Evolutionary conservation across 768 basidiomycete genomes (phyloP).

Genomic region (Floccularia luteovirens): DNA sequence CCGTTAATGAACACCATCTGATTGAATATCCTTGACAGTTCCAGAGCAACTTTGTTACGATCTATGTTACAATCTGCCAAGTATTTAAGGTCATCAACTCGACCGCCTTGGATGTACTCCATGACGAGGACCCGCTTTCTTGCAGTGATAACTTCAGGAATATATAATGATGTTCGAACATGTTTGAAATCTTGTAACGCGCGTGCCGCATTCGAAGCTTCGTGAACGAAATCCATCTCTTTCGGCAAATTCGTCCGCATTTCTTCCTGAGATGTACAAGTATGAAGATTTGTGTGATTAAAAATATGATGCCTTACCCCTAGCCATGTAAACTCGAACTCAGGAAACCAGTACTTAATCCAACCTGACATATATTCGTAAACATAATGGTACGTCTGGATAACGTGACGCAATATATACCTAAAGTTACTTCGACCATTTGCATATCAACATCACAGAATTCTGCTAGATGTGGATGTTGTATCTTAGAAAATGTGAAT

Average conservation of each 20-base stretch:
- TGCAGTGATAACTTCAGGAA: conserved; percentile 76
- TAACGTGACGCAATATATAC: conserved; percentile 22
- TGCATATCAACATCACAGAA: conserved; percentile 89
- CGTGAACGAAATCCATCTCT: conserved; percentile 93
- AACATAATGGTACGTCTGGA: neutral
- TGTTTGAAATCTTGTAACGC: conserved; percentile 63
- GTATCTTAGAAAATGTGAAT: conserved; percentile 36
- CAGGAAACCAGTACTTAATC: conserved; percentile 91
- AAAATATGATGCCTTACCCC: conserved; percentile 33
- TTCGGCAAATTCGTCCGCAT: conserved; percentile 89
- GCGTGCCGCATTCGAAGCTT: conserved; percentile 79
- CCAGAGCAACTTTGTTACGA: conserved; percentile 87
- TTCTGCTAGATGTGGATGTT: conserved; percentile 91
- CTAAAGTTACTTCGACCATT: conserved; percentile 70
- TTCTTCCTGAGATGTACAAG: conserved; percentile 60
- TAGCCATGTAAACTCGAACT: conserved; percentile 94
- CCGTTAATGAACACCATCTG: conserved; percentile 96
- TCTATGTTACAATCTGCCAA: conserved; percentile 80
- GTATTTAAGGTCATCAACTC: conserved; percentile 84
- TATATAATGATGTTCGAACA: conserved; percentile 75
- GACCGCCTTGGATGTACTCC: conserved; percentile 88
- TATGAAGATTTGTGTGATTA: conserved; percentile 21
- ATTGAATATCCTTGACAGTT: conserved; percentile 85
- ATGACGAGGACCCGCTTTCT: conserved; percentile 85
- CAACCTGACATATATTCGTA: conserved; percentile 37